phyloP scores from a whole-genome alignment of 73 alveolate genomes.

The Stentor roeselii region DNA sequence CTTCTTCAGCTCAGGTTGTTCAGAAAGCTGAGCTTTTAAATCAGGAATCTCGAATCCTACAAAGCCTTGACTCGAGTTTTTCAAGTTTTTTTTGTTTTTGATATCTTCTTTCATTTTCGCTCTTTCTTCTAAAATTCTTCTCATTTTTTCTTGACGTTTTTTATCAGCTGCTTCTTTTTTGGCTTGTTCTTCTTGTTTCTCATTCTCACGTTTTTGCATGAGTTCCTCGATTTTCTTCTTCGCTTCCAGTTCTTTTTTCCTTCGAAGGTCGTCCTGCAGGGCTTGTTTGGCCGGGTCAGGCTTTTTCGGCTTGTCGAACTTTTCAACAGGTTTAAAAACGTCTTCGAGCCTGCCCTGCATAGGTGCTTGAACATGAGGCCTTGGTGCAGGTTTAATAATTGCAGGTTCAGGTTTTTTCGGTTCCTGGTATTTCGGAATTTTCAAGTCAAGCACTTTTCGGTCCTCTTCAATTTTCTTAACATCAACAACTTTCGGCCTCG shows the following conservation, averaged over 20 bases:
- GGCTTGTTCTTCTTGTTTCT: conserved; percentile 23
- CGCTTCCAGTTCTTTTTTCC: background rate
- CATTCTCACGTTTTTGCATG: background rate
- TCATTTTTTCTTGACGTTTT: background rate
- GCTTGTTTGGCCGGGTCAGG: background rate
- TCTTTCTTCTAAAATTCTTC: conserved; percentile 22
- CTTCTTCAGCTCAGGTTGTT: background rate
- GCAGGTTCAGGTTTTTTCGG: background rate
- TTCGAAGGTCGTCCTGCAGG: background rate
- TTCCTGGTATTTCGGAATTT: background rate
- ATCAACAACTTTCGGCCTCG: no score
- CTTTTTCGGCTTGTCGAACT: background rate
- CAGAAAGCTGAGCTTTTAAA: background rate
- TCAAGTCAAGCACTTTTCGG: no score
- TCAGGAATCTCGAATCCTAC: background rate
- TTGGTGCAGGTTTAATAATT: background rate
- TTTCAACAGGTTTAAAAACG: conserved; percentile 19
- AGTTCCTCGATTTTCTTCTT: conserved; percentile 14
- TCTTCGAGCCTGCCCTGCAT: conserved; percentile 17
- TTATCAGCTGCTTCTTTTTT: conserved; percentile 18
- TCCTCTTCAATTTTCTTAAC: no score
- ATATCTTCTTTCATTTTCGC: conserved; percentile 21
- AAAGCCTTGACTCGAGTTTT: background rate
- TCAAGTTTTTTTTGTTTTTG: background rate
- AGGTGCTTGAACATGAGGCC: background rate